Base-by-base conservation (phyloP, 192 early-diverging fungal species). In the Mortierella claussenii region DNA sequence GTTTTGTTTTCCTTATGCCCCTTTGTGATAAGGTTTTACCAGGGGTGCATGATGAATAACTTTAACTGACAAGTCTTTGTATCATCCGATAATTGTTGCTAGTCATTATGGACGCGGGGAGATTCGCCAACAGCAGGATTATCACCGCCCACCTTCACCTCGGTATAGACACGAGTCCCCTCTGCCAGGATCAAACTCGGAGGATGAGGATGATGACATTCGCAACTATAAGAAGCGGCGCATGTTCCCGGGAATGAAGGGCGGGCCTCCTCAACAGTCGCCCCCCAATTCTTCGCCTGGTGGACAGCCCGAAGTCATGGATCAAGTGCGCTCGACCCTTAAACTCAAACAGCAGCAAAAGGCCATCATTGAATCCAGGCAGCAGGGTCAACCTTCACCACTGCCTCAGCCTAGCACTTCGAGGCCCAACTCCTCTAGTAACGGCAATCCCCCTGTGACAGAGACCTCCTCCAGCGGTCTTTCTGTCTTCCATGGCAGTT, bases 311-410 rank as follows among this genome's bases (percentile, higher is more conserved):
- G 84, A 85, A 48, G 74, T 84, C 20, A 79, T 86, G 63, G 88
- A 89, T 63, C 84, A 83, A 37, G 79, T 87, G 56, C 60, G 83
- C 15, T 81, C 81, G 7, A 81, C 80, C 3, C 54, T 87, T 17
- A 82, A 80, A 56, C 55, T 89, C 31, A 88, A 85, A 54, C 85
- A 89, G 70, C 88, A 89, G 63, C 88, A 89, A 68, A 84, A 87
- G 62, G 85, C 88, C 15, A 84, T 89, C 51, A 88, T 86, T 56
- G 88, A 88, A 42, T 75, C 84, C 20, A 76, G 86, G 60, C 82
- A 85, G 40, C 65, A 65, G 21, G 53, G 54, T 15, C 71, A 69
- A 24, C 59, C 47, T 27, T 62, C 62, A 23, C 47, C 49, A 32
- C 49, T 76, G 1, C 56, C 48, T 12, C 82, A 81, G 42, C 24